Evolutionary conservation across 306 rosid species (phyloP), one percentile per base, ranked within the genome.

Genomic region (Prunus fruticosa): DNA sequence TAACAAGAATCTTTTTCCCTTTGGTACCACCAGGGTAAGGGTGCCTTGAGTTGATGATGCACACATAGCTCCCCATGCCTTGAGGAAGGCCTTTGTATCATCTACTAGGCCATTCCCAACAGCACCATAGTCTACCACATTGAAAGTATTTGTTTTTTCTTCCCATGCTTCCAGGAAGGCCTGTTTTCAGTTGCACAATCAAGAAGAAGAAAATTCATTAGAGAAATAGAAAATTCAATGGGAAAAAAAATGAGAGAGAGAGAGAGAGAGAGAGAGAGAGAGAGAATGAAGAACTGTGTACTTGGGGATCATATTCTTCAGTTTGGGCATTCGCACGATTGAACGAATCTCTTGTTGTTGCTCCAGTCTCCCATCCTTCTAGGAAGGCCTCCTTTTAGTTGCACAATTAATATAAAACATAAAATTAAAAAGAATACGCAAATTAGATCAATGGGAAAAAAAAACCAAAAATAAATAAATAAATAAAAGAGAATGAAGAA

Each of bases 31-130:
- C 5, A 89, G 72, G 2, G 89, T 84, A 69, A 87, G 72, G 53
- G 1, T 69, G 10, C 64, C 78, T 25, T 73, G 1, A 43, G 51
- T 63, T 76, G 82, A 53, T 76, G 83, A 61, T 57, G 19, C 67
- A 70, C 91, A 89, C 3, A 62, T 56, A 23, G 74, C 86, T 8
- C 34, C 14, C 91, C 91, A 89, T 77, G 93, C 93, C 70, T 51
- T 77, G 62, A 73, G 15, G 68, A 89, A 89, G 32, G 91, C 88
- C 91, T 89, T 43, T n/a, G 88, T 77, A 71, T 88, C 89, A 71
- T 88, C 91, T 3, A 71, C 18, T 73, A 20, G 52, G n/a, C 86
- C 88, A 71, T 88, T 49, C 19, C 88, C 67, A 28, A 27, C 67
- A 14, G 67, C 67, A 14, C 67, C 67, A 15, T 20, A 62, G 16